These are phyloP conservation scores for Penicillium egyptiacum DNA, from an alignment of 495 filamentous ascomycete genomes.

Conservation along the genomic window DNA sequence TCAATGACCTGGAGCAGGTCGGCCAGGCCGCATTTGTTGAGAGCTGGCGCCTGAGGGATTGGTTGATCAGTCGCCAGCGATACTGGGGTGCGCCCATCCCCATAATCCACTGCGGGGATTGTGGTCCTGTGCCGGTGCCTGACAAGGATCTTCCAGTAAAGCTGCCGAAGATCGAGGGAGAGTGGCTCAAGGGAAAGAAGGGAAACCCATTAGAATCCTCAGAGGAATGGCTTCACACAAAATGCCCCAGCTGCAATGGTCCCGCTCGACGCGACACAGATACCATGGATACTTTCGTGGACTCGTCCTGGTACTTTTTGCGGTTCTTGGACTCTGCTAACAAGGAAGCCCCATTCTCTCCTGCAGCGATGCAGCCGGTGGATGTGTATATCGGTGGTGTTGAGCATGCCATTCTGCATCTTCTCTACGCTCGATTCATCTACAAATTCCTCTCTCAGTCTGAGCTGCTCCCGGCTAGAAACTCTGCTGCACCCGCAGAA, in stretches of 20 bases:
- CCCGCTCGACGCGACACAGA: conserved; percentile 81
- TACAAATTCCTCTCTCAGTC: conserved; percentile 77
- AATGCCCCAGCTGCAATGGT: conserved; percentile 70
- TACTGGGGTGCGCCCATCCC: conserved; percentile 93
- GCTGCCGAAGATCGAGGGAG: conserved; percentile 66
- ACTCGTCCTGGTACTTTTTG: conserved; percentile 91
- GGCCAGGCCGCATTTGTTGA: conserved; percentile 58
- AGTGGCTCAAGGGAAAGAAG: conserved; percentile 65
- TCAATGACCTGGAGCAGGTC: conserved; percentile 52
- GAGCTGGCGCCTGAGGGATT: conserved; percentile 78
- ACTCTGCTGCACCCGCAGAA: conserved; percentile 46
- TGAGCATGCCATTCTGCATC: conserved; percentile 86
- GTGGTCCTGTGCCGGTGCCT: conserved; percentile 78
- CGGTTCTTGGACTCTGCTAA: conserved; percentile 73
- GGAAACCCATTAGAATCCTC: conserved; percentile 76
- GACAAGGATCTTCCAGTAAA: conserved; percentile 71
- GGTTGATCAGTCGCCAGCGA: conserved; percentile 83
- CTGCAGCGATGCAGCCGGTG: conserved; percentile 64
- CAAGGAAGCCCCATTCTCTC: conserved; percentile 56
- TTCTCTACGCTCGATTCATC: conserved; percentile 89
- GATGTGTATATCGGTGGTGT: conserved; percentile 86
- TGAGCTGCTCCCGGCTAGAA: conserved; percentile 48
- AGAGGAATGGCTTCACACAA: conserved; percentile 70
- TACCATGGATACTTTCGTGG: conserved; percentile 95
- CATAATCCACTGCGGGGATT: conserved; percentile 76